phyloP scores from a whole-genome alignment of 176 grass and related monocot genomes.

The Carex pumila region DNA sequence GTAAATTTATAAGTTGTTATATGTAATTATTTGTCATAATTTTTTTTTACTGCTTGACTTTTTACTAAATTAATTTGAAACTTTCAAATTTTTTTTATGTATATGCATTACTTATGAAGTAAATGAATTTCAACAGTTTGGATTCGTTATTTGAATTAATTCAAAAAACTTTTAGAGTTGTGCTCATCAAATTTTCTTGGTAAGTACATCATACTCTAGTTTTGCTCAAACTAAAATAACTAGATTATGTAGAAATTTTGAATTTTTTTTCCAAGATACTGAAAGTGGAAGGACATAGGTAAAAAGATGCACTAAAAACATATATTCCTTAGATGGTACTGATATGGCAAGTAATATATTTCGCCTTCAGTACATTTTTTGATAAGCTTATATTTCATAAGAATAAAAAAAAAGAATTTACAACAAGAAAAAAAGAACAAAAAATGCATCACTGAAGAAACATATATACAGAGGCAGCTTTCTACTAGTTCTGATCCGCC shows the following conservation, averaged over 20 bases:
- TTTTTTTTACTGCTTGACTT: too few relatives aligned
- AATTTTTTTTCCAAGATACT: neutral
- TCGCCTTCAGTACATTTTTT: neutral
- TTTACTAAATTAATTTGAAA: too few relatives aligned
- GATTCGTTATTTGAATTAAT: too few relatives aligned
- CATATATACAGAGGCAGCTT: neutral
- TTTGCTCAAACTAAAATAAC: neutral
- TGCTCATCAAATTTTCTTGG: too few relatives aligned
- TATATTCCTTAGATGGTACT: neutral
- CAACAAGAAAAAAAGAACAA: neutral
- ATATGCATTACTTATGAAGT: too few relatives aligned
- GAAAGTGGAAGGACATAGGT: neutral
- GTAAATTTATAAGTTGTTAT: too few relatives aligned
- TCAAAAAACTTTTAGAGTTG: too few relatives aligned
- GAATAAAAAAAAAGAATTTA: neutral
- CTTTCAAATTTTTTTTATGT: too few relatives aligned
- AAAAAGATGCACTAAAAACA: neutral
- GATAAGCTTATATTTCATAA: neutral
- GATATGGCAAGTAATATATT: neutral
- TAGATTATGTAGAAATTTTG: neutral
- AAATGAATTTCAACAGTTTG: too few relatives aligned
- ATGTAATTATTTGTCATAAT: too few relatives aligned
- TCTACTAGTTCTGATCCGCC: neutral
- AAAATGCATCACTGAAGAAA: neutral
- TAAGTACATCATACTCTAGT: too few relatives aligned